Evolutionary conservation across 106 monocot genomes (phyloP), one percentile per base, ranked within the genome.

Genomic region (Acanthochlamys bracteata): DNA sequence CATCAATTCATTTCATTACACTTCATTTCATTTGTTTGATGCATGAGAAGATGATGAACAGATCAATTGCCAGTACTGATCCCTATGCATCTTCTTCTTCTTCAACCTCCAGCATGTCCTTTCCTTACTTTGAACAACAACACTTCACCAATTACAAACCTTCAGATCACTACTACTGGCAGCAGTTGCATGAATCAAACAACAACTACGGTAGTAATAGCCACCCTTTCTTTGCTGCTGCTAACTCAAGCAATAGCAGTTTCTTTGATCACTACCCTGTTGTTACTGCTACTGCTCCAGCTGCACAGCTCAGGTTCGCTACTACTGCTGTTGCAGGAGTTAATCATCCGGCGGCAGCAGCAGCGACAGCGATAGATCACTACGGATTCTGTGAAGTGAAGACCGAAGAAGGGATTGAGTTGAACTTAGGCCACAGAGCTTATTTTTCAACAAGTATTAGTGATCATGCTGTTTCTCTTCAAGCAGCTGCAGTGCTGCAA

Each of bases 401-500:
- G 69, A 14, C 42, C 19, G 71, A 46, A 7, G 63, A 42, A 15
- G 63, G 60, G 41, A 68, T 72, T 41, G 81, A 76, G 58, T 53
- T 76, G 11, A 81, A 81, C 46, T 59, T 81, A n/a, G 81, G 81
- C 22, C 71, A 69, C 42, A 39, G 72, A 65, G 76, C 81, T 6
- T 81, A 76, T 42, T 81, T 76, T 57, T 65, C 76, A 0, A 53
- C 76, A 0, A 76, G 59, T 9, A 6, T 33, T 33, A 33, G 33
- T 33, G 33, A 76, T 67, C 16, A 72, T 73, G 14, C 25, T 60
- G 24, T 58, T 69, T 16, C 65, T 81, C 42, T 71, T 76, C 42
- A 40, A 64, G 64, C 46, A 75, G 25, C 64, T 76, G 20, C 24
- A 55, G 27, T 27, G 80, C 19, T 33, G 66, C 75, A 10, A 63